These are phyloP conservation scores for Tetrastigma voinierianum DNA, from an alignment of 164 flowering plant species.

Conservation along the genomic window DNA sequence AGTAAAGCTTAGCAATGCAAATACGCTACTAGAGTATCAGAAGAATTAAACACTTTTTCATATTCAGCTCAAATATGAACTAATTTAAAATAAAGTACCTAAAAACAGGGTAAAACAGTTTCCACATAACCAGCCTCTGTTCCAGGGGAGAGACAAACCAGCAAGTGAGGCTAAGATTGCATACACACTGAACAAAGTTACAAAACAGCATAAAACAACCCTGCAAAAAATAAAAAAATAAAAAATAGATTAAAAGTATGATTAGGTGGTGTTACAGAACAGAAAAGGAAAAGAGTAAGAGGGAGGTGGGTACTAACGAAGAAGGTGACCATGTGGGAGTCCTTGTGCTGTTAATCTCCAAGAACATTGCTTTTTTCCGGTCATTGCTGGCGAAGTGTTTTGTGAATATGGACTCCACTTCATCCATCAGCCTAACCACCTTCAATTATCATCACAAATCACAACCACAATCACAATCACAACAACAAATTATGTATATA, in stretches of 20 bases:
- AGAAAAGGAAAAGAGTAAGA: conserved; percentile 3
- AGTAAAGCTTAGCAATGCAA: conserved; percentile 89
- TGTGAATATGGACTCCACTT: conserved; percentile 97
- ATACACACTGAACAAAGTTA: conserved; percentile 75
- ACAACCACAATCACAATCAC: too few species aligned
- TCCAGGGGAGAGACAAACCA: conserved; percentile 64
- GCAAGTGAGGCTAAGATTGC: conserved; percentile 80
- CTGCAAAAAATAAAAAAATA: conserved; percentile 39
- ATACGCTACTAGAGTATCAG: conserved; percentile 74
- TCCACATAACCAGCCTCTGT: conserved; percentile 63
- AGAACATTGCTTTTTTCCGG: conserved; percentile 94
- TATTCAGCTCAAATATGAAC: background rate
- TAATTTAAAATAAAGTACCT: conserved; percentile 60
- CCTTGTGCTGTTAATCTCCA: conserved; percentile 74
- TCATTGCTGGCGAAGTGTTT: conserved; percentile 91
- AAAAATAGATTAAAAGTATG: background rate
- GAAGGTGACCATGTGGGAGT: conserved; percentile 89
- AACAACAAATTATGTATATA: conserved; percentile 6
- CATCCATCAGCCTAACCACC: conserved; percentile 87
- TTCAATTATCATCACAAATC: conserved; percentile 23
- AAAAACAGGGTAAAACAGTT: conserved; percentile 91
- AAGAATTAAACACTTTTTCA: too few species aligned
- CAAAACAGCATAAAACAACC: conserved; percentile 88
- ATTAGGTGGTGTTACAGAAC: background rate
- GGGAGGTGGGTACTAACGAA: conserved; percentile 66